Conservation (phyloP, 2,329 filamentous ascomycete genomes). For the Pseudopithomyces chartarum region DNA sequence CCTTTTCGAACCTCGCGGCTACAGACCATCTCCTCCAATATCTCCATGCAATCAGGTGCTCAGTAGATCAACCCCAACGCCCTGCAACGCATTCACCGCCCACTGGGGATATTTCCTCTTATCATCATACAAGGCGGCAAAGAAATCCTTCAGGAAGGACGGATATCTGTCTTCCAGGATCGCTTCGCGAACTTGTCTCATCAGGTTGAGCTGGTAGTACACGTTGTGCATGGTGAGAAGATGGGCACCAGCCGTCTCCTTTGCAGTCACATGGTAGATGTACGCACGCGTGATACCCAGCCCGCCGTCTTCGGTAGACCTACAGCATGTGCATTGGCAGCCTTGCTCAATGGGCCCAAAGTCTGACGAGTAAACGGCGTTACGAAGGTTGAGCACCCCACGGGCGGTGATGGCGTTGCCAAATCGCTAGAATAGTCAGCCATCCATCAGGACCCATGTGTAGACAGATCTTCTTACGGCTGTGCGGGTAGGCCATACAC, state of each 20-base stretch:
- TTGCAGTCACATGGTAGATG: slow-evolving; percentile 87
- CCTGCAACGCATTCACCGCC: slow-evolving; percentile 78
- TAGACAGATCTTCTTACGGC: slow-evolving; percentile 58
- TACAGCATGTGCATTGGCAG: slow-evolving; percentile 81
- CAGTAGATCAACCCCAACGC: slow-evolving; percentile 69
- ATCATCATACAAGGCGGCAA: slow-evolving; percentile 71
- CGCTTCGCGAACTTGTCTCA: slow-evolving; percentile 74
- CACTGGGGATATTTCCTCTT: slow-evolving; percentile 75
- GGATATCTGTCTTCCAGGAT: slow-evolving; percentile 84
- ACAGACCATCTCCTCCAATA: background rate
- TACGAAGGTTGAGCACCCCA: slow-evolving; percentile 84
- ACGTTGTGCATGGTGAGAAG: slow-evolving; percentile 93
- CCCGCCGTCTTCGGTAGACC: slow-evolving; percentile 67
- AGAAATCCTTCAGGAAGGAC: slow-evolving; percentile 77
- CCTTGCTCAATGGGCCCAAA: slow-evolving; percentile 82
- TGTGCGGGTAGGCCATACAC: slow-evolving; percentile 96
- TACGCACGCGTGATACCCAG: slow-evolving; percentile 86
- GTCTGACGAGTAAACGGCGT: slow-evolving; percentile 75
- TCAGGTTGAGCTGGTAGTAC: slow-evolving; percentile 85
- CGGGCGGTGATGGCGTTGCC: slow-evolving; percentile 86
- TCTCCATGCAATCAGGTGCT: slow-evolving; percentile 16
- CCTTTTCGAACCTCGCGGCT: background rate
- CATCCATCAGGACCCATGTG: background rate
- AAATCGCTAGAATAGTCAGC: slow-evolving; percentile 64
- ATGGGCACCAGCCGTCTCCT: slow-evolving; percentile 92